A percentile compares a stretch with the other conserved stretches of the same genome.
Conservation (phyloP, 495 filamentous ascomycete genomes). For the Neurospora pannonica region DNA sequence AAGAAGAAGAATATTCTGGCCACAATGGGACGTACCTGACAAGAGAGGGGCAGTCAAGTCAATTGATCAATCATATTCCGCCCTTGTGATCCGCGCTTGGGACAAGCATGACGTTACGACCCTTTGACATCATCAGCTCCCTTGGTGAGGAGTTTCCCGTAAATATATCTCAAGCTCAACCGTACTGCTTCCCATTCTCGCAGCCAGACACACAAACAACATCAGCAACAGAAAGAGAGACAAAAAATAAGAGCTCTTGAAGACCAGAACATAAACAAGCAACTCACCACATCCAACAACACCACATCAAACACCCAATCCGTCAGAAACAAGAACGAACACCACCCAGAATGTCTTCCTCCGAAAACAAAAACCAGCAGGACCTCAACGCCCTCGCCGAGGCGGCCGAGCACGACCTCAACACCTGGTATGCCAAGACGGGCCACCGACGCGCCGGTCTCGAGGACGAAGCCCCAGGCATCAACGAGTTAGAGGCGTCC, state of each 20-base stretch:
- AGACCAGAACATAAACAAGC: neutral
- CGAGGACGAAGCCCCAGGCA: conserved; percentile 22
- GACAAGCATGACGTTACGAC: neutral
- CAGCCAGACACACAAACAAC: too few species aligned
- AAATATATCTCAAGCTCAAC: neutral
- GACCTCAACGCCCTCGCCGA: conserved; percentile 27
- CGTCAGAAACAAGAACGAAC: neutral
- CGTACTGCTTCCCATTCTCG: neutral
- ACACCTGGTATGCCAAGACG: conserved; percentile 34
- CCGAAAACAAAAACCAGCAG: neutral
- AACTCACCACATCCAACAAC: neutral
- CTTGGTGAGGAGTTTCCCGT: neutral
- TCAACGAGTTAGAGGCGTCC: conserved; percentile 17
- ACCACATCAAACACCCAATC: neutral
- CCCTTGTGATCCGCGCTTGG: too few species aligned
- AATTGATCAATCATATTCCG: neutral
- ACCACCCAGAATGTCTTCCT: neutral
- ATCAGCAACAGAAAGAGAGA: neutral
- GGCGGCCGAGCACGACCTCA: conserved; percentile 40
- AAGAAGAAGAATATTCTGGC: neutral
- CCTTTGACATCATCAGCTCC: too few species aligned
- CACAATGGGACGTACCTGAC: neutral
- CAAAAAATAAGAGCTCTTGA: neutral
- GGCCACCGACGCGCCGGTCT: conserved; percentile 18
- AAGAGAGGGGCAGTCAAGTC: neutral